A percentile compares a stretch with the other conserved stretches of the same genome.
phyloP scores from a whole-genome alignment of 108 stramenopile genomes.

The Cyclotella cryptica region DNA sequence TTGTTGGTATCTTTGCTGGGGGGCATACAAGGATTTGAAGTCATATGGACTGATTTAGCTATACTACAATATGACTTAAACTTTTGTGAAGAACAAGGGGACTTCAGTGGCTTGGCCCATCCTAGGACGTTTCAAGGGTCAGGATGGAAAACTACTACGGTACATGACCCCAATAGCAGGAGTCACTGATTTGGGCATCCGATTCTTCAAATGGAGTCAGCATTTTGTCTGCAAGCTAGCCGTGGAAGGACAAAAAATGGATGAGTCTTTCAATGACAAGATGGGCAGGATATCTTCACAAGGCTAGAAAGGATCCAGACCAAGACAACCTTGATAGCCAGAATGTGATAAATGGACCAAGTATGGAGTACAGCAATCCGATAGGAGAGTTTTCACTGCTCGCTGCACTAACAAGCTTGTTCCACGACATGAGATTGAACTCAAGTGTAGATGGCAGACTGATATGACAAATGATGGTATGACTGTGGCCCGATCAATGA shows the following conservation, averaged over 20 bases:
- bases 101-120: slow-evolving; percentile 14
- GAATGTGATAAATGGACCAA: neutral
- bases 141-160: neutral
- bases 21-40: neutral
- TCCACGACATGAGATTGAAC: neutral
- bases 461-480: neutral
- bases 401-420: neutral
- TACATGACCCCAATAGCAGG: slow-evolving; percentile 20
- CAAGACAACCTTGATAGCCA: neutral
- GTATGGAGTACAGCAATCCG: too few species aligned
- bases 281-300: neutral
- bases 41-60: too few species aligned
- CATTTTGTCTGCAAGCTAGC: neutral
- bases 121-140: slow-evolving; percentile 7
- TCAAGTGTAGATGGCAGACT: neutral
- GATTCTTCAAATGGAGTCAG: slow-evolving; percentile 21
- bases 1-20: neutral
- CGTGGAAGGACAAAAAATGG: too few species aligned
- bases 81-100: neutral
- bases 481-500: neutral
- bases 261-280: neutral
- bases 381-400: neutral
- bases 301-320: neutral
- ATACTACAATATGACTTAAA: neutral
- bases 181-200: slow-evolving; percentile 8